These are phyloP conservation scores for Coniferiporia weirii DNA, from an alignment of 1,284 basidiomycete species.

Conservation along the genomic window DNA sequence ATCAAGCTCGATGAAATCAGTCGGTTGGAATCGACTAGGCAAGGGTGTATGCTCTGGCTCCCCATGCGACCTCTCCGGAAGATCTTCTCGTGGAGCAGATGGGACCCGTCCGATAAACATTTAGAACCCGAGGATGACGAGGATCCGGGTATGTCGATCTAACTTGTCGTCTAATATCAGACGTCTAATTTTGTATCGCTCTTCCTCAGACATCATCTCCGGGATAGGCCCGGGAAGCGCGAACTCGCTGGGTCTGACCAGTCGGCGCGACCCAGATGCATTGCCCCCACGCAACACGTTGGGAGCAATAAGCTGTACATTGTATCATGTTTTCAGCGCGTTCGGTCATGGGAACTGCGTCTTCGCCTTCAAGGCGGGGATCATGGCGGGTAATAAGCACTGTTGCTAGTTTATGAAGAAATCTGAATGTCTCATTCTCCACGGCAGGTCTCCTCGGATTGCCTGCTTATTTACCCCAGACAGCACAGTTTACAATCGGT, in stretches of 20 bases:
- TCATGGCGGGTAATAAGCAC: slow-evolving; percentile 44
- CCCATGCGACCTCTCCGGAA: slow-evolving; percentile 45
- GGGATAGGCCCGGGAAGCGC: slow-evolving; percentile 38
- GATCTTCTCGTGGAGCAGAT: slow-evolving; percentile 39
- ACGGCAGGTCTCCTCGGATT: not conserved
- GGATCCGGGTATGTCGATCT: slow-evolving; percentile 39
- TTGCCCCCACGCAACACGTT: slow-evolving; percentile 58
- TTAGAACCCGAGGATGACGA: slow-evolving; percentile 48
- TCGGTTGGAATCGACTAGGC: slow-evolving; percentile 49
- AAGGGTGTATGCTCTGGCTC: slow-evolving; percentile 52
- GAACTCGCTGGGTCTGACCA: slow-evolving; percentile 42
- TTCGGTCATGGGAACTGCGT: slow-evolving; percentile 56
- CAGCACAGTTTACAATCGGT: not conserved
- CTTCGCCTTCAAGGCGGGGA: slow-evolving; percentile 76
- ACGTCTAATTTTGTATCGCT: not conserved
- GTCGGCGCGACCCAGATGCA: slow-evolving; percentile 67
- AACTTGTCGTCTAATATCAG: not conserved
- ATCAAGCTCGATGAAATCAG: slow-evolving; percentile 50
- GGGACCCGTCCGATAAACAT: slow-evolving; percentile 40
- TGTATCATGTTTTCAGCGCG: slow-evolving; percentile 38
- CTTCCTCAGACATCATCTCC: slow-evolving; percentile 50
- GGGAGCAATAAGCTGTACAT: slow-evolving; percentile 43
- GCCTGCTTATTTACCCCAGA: not conserved
- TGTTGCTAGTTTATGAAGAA: too few species aligned
- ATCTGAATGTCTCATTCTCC: too few species aligned